These are phyloP conservation scores for Lachnellula arida DNA, from an alignment of 2,329 filamentous ascomycete genomes.

Conservation along the genomic window DNA sequence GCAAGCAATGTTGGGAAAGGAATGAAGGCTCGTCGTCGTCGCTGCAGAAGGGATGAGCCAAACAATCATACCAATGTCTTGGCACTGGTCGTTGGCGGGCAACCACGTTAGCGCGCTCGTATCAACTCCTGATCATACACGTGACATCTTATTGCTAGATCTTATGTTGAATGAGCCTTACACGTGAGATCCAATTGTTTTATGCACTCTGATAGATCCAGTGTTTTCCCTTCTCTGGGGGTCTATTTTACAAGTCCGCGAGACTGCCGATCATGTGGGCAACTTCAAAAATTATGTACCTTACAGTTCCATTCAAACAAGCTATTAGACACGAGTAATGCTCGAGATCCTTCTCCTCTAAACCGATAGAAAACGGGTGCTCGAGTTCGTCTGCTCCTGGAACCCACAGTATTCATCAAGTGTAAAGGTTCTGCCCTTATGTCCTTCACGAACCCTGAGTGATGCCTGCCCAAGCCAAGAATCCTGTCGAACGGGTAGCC, in stretches of 20 bases:
- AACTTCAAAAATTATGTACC: too few relatives aligned
- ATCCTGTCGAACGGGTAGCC: not conserved
- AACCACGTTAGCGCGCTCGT: constrained; percentile 15
- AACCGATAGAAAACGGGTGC: too few relatives aligned
- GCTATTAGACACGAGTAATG: too few relatives aligned
- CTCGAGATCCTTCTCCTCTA: too few relatives aligned
- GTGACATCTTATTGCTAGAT: not conserved
- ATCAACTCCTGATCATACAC: not conserved
- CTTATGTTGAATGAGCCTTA: too few relatives aligned
- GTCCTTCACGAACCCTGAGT: not conserved
- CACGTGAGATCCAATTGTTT: too few relatives aligned
- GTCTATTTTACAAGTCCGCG: too few relatives aligned
- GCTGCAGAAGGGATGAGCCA: constrained; percentile 14
- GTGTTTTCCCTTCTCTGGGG: too few relatives aligned
- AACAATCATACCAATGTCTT: constrained; percentile 16
- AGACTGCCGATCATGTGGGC: too few relatives aligned
- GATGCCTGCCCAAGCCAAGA: not conserved
- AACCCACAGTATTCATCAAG: not conserved
- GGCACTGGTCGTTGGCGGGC: constrained; percentile 8
- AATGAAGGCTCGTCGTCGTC: constrained; percentile 4
- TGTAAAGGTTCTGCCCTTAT: not conserved
- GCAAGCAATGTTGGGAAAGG: constrained; percentile 5
- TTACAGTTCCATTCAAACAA: too few relatives aligned
- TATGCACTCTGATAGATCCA: too few relatives aligned
- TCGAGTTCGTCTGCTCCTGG: too few relatives aligned